Conservation (phyloP, 2,329 filamentous ascomycete species). For the Colletotrichum sidae region DNA sequence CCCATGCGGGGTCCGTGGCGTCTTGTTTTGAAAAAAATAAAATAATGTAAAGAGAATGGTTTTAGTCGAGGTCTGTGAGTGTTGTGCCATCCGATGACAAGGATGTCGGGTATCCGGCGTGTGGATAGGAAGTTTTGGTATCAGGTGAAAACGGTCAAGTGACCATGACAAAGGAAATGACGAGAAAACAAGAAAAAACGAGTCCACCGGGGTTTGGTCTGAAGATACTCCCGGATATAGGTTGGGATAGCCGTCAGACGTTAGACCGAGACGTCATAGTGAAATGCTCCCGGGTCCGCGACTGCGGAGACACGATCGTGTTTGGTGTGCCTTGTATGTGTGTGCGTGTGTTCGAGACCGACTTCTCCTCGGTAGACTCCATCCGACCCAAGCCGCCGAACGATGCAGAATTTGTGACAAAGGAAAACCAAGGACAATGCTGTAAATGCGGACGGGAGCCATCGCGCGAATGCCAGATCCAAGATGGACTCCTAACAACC, state of each 20-base stretch:
- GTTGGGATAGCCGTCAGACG: slow-evolving; percentile 19
- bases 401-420: slow-evolving; percentile 36
- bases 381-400: slow-evolving; percentile 16
- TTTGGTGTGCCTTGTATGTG: background rate
- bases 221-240: slow-evolving; percentile 29
- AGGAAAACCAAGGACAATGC: slow-evolving; percentile 38
- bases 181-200: slow-evolving; percentile 19
- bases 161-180: slow-evolving; percentile 36
- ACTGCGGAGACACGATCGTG: slow-evolving; percentile 24
- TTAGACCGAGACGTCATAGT: slow-evolving; percentile 30
- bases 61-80: slow-evolving; percentile 33
- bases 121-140: slow-evolving; percentile 35
- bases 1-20: slow-evolving; percentile 28
- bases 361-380: slow-evolving; percentile 23
- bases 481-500: slow-evolving; percentile 42
- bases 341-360: slow-evolving; percentile 23
- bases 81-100: slow-evolving; percentile 35
- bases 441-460: slow-evolving; percentile 38
- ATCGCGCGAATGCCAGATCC: slow-evolving; percentile 41
- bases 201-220: slow-evolving; percentile 21
- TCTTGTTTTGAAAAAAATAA: slow-evolving; percentile 30
- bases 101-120: slow-evolving; percentile 35
- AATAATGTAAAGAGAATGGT: slow-evolving; percentile 35
- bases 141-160: slow-evolving; percentile 36
- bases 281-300: slow-evolving; percentile 32